Percentiles rank a stretch among this genome's conserved stretches.
phyloP scores from a whole-genome alignment of 179 eudicot genomes.

The Beta corolliflora region DNA sequence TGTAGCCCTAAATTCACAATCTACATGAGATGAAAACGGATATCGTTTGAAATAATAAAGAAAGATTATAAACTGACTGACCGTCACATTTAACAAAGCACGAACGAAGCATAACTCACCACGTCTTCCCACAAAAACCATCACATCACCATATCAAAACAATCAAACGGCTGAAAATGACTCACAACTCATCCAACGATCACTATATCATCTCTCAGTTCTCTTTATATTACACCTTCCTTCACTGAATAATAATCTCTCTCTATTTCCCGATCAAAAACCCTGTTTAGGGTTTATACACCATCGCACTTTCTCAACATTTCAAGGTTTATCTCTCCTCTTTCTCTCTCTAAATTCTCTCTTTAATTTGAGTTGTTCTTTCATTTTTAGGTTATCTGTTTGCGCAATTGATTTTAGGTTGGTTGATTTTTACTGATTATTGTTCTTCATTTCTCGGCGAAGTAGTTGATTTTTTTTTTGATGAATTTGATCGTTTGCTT shows the following conservation, averaged over 20 bases:
- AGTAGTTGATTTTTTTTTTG: not conserved
- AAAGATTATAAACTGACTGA: too few relatives aligned
- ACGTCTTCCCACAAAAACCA: slow-evolving; percentile 2
- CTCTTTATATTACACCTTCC: slow-evolving; percentile 13
- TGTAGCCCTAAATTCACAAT: too few relatives aligned
- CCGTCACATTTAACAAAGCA: not conserved
- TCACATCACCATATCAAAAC: not conserved
- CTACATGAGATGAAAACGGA: too few relatives aligned
- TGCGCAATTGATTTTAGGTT: not conserved
- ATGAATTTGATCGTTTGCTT: not conserved
- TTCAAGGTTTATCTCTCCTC: slow-evolving; percentile 21
- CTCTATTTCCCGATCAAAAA: slow-evolving; percentile 30
- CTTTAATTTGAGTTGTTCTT: not conserved
- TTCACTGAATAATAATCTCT: not conserved
- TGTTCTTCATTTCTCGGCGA: not conserved
- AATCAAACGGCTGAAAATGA: slow-evolving; percentile 10
- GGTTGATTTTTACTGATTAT: not conserved
- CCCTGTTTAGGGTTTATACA: slow-evolving; percentile 34
- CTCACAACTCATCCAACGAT: not conserved
- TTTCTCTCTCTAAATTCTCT: not conserved
- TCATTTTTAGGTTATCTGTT: not conserved
- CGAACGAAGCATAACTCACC: not conserved
- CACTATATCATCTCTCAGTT: not conserved
- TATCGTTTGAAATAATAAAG: too few relatives aligned
- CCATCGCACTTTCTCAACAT: not conserved